phyloP scores from a whole-genome alignment of 2,329 filamentous ascomycete genomes.

The Sclerotiophoma versabilis region DNA sequence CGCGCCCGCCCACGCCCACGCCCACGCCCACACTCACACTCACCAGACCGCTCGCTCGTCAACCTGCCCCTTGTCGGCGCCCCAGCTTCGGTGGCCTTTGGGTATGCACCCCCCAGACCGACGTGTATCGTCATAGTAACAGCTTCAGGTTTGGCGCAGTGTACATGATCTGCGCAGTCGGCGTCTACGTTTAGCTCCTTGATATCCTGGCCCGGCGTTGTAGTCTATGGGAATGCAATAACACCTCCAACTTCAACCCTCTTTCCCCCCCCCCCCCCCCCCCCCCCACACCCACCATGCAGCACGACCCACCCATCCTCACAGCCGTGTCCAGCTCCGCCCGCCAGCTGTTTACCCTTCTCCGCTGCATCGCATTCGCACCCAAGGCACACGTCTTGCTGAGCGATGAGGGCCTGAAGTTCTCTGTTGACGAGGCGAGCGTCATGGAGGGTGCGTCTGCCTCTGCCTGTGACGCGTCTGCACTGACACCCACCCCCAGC shows the following conservation, averaged over 20 bases:
- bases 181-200: constrained; percentile 86
- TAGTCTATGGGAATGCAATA: constrained; percentile 52
- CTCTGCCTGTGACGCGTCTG: constrained; percentile 1
- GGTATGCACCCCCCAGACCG: constrained; percentile 66
- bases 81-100: constrained; percentile 87
- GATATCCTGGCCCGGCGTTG: constrained; percentile 39
- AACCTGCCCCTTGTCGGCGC: constrained; percentile 80
- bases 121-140: not conserved
- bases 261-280: constrained; percentile 17
- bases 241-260: constrained; percentile 24
- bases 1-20: not conserved
- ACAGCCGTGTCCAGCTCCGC: constrained; percentile 80
- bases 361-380: constrained; percentile 68
- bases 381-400: constrained; percentile 75
- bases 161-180: constrained; percentile 98
- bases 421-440: constrained; percentile 85
- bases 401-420: constrained; percentile 82
- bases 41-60: constrained; percentile 77
- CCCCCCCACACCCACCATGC: constrained; percentile 39
- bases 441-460: constrained; percentile 79
- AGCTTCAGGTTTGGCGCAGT: constrained; percentile 83
- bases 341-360: constrained; percentile 72
- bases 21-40: constrained; percentile 63
- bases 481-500: constrained; percentile 52
- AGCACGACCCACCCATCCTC: constrained; percentile 64